Base-by-base conservation (phyloP, 2,329 filamentous ascomycete genomes). In the Penicillium fuscoglaucum region DNA sequence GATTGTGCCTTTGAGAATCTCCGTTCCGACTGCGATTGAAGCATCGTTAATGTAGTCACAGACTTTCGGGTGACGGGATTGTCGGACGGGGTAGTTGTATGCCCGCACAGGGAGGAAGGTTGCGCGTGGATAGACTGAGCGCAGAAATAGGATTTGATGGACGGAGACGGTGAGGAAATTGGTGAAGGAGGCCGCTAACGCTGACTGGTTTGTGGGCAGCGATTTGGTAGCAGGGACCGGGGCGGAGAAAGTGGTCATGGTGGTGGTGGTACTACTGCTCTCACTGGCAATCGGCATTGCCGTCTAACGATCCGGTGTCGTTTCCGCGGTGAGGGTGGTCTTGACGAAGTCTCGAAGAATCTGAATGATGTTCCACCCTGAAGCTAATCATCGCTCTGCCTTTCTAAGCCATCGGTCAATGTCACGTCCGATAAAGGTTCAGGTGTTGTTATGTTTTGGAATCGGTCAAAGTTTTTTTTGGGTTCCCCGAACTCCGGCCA, bases 21-120 rank as follows among this genome's bases (percentile, higher is more conserved):
- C 89, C 4, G 79, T 80, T 59, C 85, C 82, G 24, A 92, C 84
- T 37, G 91, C 89, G 61, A 86, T 79, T 43, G 95, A 84, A 64
- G 92, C 91, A 72, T 95, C 90, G 70, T 83, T 85, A 75, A 96
- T 87, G 90, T 93, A 97, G 68, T 86, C 80, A 81, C 91, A 96
- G 63, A 96, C 89, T 66, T 85, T 85, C 0, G 93, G 91, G 74
- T 96, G 92, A 58, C 92, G 89, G 60, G 87, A 93, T 73, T 96
- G 92, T 68, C 90, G 88, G 46, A 96, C 89, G 31, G 91, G 84
- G 58, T 91, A 87, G 77, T 93, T 92, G 81, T 93, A 93, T 68
- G 90, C 91, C 63, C 89, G 85, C 40, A 88, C 85, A 43, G 88
- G 86, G 58, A 93, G 84, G 77, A 96, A 97, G 37, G 91, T 90